Percentiles rank a stretch among this genome's conserved stretches.
These are phyloP conservation scores for Kodamaea suecica DNA, from an alignment of 1,139 yeast species.

Conservation along the genomic window DNA sequence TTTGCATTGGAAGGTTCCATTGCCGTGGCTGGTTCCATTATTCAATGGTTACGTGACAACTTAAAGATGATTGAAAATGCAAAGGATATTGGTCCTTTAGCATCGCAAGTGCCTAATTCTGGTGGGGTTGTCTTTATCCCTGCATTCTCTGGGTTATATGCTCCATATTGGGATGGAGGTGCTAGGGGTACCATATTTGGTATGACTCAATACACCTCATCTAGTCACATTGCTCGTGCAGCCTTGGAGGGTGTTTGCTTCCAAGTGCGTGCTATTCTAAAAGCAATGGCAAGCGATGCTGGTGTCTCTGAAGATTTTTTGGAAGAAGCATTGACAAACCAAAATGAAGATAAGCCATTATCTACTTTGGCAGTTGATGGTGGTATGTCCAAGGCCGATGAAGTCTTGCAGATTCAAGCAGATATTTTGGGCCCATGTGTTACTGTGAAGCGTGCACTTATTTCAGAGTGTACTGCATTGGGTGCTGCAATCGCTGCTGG, in stretches of 20 bases:
- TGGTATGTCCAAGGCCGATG: constrained; percentile 91
- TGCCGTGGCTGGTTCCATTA: constrained; percentile 93
- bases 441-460: constrained; percentile 74
- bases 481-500: constrained; percentile 98
- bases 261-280: constrained; percentile 87
- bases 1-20: constrained; percentile 94
- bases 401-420: constrained; percentile 92
- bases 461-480: constrained; percentile 89
- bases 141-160: constrained; percentile 90
- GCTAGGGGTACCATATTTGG: constrained; percentile 94
- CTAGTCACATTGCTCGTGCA: constrained; percentile 88
- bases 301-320: constrained; percentile 51
- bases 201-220: constrained; percentile 81
- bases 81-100: constrained; percentile 87
- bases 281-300: constrained; percentile 87
- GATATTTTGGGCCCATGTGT: constrained; percentile 87
- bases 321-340: constrained; percentile 40
- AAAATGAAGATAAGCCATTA: constrained; percentile 47
- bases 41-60: constrained; percentile 93
- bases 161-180: constrained; percentile 94
- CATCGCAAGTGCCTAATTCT: constrained; percentile 73
- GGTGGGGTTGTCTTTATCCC: constrained; percentile 96
- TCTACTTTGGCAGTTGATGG: constrained; percentile 81
- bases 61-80: constrained; percentile 77
- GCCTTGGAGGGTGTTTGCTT: constrained; percentile 94